Base-by-base conservation (phyloP, 495 filamentous ascomycete genomes). In the Penicillium nucicola region DNA sequence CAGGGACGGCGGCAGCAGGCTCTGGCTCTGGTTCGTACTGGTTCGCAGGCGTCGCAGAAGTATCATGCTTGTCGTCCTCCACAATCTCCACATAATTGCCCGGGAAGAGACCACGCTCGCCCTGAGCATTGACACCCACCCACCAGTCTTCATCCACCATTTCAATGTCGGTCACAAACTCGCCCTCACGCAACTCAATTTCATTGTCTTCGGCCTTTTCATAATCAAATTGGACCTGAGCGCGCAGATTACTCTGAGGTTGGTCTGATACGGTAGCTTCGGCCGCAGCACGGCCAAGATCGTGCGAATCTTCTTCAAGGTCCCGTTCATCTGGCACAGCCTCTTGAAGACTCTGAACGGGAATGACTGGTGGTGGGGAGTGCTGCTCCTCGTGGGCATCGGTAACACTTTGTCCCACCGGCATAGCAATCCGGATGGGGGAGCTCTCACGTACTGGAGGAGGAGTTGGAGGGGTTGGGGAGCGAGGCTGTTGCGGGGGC, bases 101-200 rank as follows among this genome's bases (percentile, higher is more conserved):
- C 0, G 93, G 93, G 75, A 99, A 99, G 23, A 97, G 75, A 6
- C 93, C 93, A 28, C 75, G 80, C 62, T 97, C 88, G 48, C 93
- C 95, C 42, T 69, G 74, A 5, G 71, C 61, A 65, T 97, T 97
- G 48, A 84, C 84, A 10, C 93, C 93, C 79, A 93, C 84, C 93
- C 93, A 99, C 93, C 93, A 99, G 64, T 97, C 92, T 39, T 80
- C 72, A 54, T 98, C 95, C 2, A 98, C 90, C 90, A 95, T 95
- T 38, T 99, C 90, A 61, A 99, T 95, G 53, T 96, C 84, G n/a
- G 84, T 92, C 31, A 99, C 85, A 57, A 84, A 82, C 48, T 96
- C 90, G 14, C 91, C 90, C 68, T 99, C 93, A n/a, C 76, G 77
- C 4, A 99, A 77, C 48, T 95, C 89, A 36, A 97, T 75, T 66